phyloP scores from a whole-genome alignment of 73 alveolate species.

The Chromera velia region DNA sequence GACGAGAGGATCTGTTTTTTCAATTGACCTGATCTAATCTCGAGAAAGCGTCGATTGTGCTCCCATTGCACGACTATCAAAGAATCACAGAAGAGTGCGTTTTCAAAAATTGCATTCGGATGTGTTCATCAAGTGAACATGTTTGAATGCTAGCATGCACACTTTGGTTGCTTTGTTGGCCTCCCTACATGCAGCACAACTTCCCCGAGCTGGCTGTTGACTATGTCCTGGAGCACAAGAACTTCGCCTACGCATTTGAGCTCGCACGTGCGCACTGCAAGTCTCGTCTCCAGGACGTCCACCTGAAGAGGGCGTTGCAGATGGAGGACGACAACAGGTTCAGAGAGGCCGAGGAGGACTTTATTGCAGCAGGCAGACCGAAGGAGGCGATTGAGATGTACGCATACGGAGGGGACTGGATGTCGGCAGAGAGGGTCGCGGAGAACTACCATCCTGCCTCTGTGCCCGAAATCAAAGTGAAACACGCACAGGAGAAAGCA shows the following conservation, averaged over 20 bases:
- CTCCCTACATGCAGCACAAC: too few species aligned
- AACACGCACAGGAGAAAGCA: constrained; percentile 24
- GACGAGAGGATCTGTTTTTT: too few species aligned
- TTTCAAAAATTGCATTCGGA: too few species aligned
- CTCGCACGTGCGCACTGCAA: constrained; percentile 4
- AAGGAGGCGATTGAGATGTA: constrained; percentile 98
- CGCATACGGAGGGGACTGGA: constrained; percentile 94
- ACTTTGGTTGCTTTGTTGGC: too few species aligned
- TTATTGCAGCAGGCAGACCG: constrained; percentile 82
- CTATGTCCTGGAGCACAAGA: constrained; percentile 42
- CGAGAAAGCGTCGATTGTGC: too few species aligned
- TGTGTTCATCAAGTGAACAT: too few species aligned
- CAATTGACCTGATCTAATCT: too few species aligned
- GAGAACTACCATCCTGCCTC: constrained; percentile 83
- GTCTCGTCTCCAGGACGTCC: not conserved
- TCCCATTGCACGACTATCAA: too few species aligned
- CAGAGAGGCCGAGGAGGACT: constrained; percentile 30
- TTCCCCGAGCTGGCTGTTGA: constrained; percentile 17
- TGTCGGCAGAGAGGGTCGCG: constrained; percentile 96
- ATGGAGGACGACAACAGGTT: not conserved
- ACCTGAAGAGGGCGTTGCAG: not conserved
- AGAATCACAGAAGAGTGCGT: too few species aligned
- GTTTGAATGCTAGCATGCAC: too few species aligned
- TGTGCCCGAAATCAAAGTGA: constrained; percentile 53
- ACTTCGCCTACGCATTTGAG: constrained; percentile 34